Evolutionary conservation across 495 filamentous ascomycete species (phyloP).

Genomic region (Haplographium delicatum): DNA sequence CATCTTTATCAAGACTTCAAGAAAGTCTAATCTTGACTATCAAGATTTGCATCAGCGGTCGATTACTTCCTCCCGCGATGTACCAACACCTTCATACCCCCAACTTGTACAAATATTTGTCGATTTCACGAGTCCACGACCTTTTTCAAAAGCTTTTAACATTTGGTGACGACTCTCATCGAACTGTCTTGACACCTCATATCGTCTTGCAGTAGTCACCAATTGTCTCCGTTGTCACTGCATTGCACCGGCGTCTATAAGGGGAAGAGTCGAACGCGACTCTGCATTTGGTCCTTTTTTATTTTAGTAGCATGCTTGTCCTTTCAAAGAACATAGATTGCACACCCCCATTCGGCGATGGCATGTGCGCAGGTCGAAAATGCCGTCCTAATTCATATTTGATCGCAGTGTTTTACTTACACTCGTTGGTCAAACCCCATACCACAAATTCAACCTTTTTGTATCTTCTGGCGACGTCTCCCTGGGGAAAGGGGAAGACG

Average conservation of each 20-base stretch:
- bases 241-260: conserved; percentile 55
- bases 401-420: conserved; percentile 13
- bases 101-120: conserved; percentile 55
- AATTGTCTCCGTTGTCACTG: conserved; percentile 28
- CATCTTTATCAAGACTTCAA: conserved; percentile 50
- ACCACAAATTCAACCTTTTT: not conserved
- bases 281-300: conserved; percentile 24
- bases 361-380: conserved; percentile 60
- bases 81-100: conserved; percentile 35
- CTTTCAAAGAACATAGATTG: conserved; percentile 28
- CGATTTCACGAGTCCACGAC: conserved; percentile 48
- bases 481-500: conserved; percentile 14
- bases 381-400: conserved; percentile 41
- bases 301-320: conserved; percentile 28
- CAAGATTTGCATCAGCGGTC: conserved; percentile 37
- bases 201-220: conserved; percentile 18
- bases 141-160: conserved; percentile 21
- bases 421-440: conserved; percentile 3
- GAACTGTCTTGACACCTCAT: conserved; percentile 20
- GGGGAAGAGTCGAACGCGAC: conserved; percentile 28
- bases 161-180: conserved; percentile 19
- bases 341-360: conserved; percentile 28
- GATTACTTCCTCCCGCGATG: conserved; percentile 24
- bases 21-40: conserved; percentile 30
- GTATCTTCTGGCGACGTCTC: conserved; percentile 5